These are phyloP conservation scores for Blastobotrys americana DNA, from an alignment of 805 yeast species.

Conservation along the genomic window DNA sequence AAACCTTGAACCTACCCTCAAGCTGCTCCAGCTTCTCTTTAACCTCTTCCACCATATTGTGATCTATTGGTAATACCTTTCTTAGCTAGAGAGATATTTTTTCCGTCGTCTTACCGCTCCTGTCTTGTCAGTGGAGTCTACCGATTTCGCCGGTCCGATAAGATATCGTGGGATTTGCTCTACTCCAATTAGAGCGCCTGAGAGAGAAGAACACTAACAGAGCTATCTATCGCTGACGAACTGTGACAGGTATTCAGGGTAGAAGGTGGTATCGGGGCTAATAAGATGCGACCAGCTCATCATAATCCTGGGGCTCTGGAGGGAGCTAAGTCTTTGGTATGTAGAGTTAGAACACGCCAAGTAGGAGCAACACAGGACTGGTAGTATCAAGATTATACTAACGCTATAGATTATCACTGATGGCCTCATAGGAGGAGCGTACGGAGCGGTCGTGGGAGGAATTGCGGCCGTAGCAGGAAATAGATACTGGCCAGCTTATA, in stretches of 20 bases:
- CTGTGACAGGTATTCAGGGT: too few relatives aligned
- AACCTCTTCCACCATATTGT: not conserved
- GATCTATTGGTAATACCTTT: not conserved
- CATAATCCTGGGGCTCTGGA: slow-evolving; percentile 20
- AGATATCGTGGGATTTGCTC: not conserved
- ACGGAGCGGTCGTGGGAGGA: slow-evolving; percentile 18
- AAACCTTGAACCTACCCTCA: not conserved
- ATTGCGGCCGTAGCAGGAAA: slow-evolving; percentile 14
- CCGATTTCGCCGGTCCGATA: not conserved
- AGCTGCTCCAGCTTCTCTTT: slow-evolving; percentile 6
- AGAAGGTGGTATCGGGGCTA: too few relatives aligned
- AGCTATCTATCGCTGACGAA: too few relatives aligned
- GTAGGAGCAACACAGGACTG: not conserved
- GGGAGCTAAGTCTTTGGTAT: slow-evolving; percentile 15
- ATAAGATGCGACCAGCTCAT: slow-evolving; percentile 20
- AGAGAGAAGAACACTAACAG: too few relatives aligned
- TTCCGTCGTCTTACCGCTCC: too few relatives aligned
- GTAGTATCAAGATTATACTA: not conserved
- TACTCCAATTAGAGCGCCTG: not conserved
- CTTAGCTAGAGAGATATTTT: too few relatives aligned
- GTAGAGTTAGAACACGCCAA: slow-evolving; percentile 16
- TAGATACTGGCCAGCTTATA: slow-evolving; percentile 18
- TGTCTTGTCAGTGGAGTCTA: too few relatives aligned
- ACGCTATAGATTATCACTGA: slow-evolving; percentile 12
- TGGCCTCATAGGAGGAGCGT: slow-evolving; percentile 17